Evolutionary conservation across 2,329 filamentous ascomycete genomes (phyloP).

Genomic region (Trichophyton schoenleinii): DNA sequence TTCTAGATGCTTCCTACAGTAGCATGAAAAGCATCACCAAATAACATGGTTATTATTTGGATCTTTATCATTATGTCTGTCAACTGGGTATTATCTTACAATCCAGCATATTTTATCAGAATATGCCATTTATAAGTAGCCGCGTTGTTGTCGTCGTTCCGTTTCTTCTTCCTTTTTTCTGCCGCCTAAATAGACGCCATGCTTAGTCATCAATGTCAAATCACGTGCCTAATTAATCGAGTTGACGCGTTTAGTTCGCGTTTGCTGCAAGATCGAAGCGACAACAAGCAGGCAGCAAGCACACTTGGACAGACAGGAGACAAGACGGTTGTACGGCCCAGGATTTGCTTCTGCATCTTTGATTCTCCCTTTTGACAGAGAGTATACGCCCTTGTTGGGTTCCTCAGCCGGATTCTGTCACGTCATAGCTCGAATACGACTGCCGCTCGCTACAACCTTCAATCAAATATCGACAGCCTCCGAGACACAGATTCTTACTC

Average conservation of each 20-base stretch:
- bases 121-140: too few species aligned
- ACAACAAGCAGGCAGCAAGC: background rate
- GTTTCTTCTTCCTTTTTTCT: too few species aligned
- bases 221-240: background rate
- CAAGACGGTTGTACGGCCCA: background rate
- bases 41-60: too few species aligned
- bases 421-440: background rate
- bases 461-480: too few species aligned
- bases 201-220: background rate
- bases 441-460: too few species aligned
- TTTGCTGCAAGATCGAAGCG: background rate
- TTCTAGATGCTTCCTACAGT: too few species aligned
- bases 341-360: background rate
- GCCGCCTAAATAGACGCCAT: background rate
- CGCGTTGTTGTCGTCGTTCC: too few species aligned
- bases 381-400: background rate
- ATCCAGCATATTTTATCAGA: too few species aligned
- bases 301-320: background rate
- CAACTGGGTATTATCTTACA: too few species aligned
- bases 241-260: conserved; percentile 1
- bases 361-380: background rate
- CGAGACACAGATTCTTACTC: background rate
- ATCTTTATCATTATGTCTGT: too few species aligned
- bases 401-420: background rate
- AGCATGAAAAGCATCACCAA: too few species aligned